These are phyloP conservation scores for Amanita subjunquillea DNA, from an alignment of 768 basidiomycete species.

Conservation along the genomic window DNA sequence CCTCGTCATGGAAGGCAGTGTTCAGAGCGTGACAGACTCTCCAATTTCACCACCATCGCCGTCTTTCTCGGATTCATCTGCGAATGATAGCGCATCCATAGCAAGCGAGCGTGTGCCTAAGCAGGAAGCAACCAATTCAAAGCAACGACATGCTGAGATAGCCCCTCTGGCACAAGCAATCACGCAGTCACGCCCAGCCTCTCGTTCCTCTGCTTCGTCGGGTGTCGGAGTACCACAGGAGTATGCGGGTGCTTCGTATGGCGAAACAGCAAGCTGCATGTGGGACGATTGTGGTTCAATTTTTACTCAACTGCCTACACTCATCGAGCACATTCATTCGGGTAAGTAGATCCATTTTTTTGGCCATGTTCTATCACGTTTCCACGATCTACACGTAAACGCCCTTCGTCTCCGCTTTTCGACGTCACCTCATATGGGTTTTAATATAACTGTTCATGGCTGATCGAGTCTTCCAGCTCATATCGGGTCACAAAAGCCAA, in stretches of 20 bases:
- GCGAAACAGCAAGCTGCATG: slow-evolving; percentile 63
- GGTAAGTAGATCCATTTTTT: slow-evolving; percentile 36
- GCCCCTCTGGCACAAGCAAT: slow-evolving; percentile 1
- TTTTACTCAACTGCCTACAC: slow-evolving; percentile 62
- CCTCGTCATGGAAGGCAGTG: slow-evolving; percentile 1
- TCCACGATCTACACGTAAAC: not conserved
- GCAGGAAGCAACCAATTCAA: not conserved
- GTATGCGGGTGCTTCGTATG: slow-evolving; percentile 16
- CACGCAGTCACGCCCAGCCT: slow-evolving; percentile 12
- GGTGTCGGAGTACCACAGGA: slow-evolving; percentile 9
- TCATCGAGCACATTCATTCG: slow-evolving; percentile 78
- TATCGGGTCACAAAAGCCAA: slow-evolving; percentile 75
- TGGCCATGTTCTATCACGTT: not conserved
- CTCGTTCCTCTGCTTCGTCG: slow-evolving; percentile 30
- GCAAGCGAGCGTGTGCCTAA: slow-evolving; percentile 8
- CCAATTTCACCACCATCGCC: slow-evolving; percentile 13
- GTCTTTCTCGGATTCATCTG: slow-evolving; percentile 21
- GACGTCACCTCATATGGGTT: not conserved
- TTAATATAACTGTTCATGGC: not conserved
- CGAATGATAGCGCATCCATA: slow-evolving; percentile 13
- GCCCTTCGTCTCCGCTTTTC: not conserved
- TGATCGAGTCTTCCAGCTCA: slow-evolving; percentile 39
- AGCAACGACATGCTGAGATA: not conserved
- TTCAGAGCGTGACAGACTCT: slow-evolving; percentile 3
- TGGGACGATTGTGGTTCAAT: slow-evolving; percentile 76